Percentiles rank a stretch among this genome's conserved stretches.
phyloP scores from a whole-genome alignment of 2,329 filamentous ascomycete species.

The Sporothrix variecibatus region DNA sequence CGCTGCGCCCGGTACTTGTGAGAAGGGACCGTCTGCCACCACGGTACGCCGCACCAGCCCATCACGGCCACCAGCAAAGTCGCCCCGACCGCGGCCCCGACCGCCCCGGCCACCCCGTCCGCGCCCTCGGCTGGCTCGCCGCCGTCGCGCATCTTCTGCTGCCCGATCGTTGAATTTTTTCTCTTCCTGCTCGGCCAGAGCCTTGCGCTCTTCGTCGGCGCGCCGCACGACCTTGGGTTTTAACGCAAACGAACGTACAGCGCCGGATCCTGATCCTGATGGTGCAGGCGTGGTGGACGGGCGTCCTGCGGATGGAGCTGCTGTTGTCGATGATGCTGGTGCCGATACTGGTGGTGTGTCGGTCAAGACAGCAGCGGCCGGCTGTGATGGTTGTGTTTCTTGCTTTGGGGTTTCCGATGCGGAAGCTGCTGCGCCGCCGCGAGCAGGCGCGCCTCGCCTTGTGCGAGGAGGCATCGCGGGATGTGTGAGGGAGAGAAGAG shows the following conservation, averaged over 20 bases:
- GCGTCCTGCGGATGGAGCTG: background rate
- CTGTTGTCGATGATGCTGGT: background rate
- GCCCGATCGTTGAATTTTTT: slow-evolving; percentile 37
- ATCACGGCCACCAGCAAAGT: slow-evolving; percentile 32
- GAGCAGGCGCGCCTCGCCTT: slow-evolving; percentile 26
- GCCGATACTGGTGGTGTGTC: slow-evolving; percentile 21
- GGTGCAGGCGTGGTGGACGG: slow-evolving; percentile 1
- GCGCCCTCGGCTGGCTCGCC: slow-evolving; percentile 35
- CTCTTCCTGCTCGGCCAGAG: slow-evolving; percentile 41
- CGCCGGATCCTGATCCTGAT: background rate
- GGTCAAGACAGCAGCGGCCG: background rate
- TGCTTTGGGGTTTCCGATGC: slow-evolving; percentile 15
- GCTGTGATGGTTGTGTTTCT: slow-evolving; percentile 4
- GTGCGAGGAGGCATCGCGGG: slow-evolving; percentile 28
- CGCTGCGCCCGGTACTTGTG: slow-evolving; percentile 36
- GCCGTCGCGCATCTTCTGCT: slow-evolving; percentile 38
- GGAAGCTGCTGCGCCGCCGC: slow-evolving; percentile 20
- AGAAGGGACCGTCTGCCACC: slow-evolving; percentile 42
- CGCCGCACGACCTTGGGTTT: slow-evolving; percentile 41
- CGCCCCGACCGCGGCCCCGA: slow-evolving; percentile 36
- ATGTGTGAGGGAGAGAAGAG: background rate
- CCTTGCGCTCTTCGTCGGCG: slow-evolving; percentile 41
- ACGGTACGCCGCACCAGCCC: slow-evolving; percentile 37
- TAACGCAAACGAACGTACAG: slow-evolving; percentile 34
- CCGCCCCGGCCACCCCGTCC: slow-evolving; percentile 34